Percentiles rank a stretch among this genome's conserved stretches.
phyloP scores from a whole-genome alignment of 208 protist species.

The Acanthamoeba sp. region DNA sequence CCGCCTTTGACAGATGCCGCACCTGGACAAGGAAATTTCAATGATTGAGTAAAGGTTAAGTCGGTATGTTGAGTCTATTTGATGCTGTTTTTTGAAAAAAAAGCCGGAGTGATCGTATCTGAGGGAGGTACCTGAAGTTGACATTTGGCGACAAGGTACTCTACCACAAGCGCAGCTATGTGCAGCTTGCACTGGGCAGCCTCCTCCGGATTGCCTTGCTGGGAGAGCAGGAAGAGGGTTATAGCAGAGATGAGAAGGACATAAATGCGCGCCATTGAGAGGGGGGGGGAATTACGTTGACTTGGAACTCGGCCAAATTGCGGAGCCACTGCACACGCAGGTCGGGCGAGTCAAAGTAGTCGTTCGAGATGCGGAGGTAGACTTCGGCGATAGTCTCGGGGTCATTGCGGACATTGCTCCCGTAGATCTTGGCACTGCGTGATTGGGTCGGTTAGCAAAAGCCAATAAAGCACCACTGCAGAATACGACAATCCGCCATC shows the following conservation, averaged over 20 bases:
- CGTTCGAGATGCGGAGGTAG: constrained; percentile 79
- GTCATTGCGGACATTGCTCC: constrained; percentile 71
- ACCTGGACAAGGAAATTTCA: background rate
- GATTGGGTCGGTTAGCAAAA: background rate
- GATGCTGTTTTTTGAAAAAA: too few relatives aligned
- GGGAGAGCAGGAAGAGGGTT: background rate
- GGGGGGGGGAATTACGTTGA: background rate
- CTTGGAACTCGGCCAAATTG: constrained; percentile 78
- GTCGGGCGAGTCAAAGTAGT: constrained; percentile 82
- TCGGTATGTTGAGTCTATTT: too few relatives aligned
- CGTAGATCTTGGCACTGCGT: constrained; percentile 27
- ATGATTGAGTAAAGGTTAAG: background rate
- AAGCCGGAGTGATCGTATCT: too few relatives aligned
- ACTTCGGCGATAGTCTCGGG: constrained; percentile 85
- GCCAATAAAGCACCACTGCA: too few relatives aligned
- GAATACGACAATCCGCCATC: too few relatives aligned
- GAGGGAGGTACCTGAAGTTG: background rate
- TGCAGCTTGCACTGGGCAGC: constrained; percentile 56
- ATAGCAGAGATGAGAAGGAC: background rate
- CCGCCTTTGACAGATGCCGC: background rate
- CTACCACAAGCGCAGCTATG: constrained; percentile 15
- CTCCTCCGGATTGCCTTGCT: constrained; percentile 27
- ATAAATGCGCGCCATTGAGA: background rate
- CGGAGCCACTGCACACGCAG: constrained; percentile 84
- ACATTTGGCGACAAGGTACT: constrained; percentile 1